Base-by-base conservation (phyloP, 805 yeast genomes). In the Starmerella bombicola region DNA sequence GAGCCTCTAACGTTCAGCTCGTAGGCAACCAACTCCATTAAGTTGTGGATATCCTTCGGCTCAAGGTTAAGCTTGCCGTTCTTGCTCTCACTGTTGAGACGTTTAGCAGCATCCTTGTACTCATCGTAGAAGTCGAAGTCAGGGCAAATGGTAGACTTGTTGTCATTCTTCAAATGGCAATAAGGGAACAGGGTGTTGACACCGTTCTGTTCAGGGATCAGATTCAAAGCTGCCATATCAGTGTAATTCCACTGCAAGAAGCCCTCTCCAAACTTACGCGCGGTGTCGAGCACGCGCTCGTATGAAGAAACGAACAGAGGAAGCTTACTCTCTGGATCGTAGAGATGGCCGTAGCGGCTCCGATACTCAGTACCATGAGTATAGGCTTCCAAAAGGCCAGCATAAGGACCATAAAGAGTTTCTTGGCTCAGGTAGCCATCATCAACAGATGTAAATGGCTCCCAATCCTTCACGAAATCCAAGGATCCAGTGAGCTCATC, bases 271-370 rank as follows among this genome's bases (percentile, higher is more conserved):
- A 55, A 56, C 21, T 47, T 37, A 33, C 55, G 52, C 10, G 52
- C 60, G 12, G 60, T 54, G 30, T 50, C 52, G 3, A 42, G 45
- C 17, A 48, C 71, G 46, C 84, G 66, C 44, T 69, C 67, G 33
- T 71, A 68, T 37, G 71, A 71, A 12, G 78, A 68, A 5, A 74
- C 55, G 54, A 75, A 78, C 26, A 78, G 62, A 6, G 73, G 74
- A 22, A 75, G 55, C 4, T 52, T 43, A 3, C 60, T 34, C 23
- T 55, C 53, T 2, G 53, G 55, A 30, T 63, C 56, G 55, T 63
- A 69, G 35, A 78, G 63, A 36, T 64, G 57, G 15, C 65, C 61
- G 56, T 78, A 78, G 38, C 66, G 66, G 5, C 61, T 45, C 52
- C 76, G 62, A 54, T 73, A 65, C 21, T 59, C 43, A 13, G 58